These are phyloP conservation scores for Dactylellina cionopaga DNA, from an alignment of 2,329 filamentous ascomycete species.

Conservation along the genomic window DNA sequence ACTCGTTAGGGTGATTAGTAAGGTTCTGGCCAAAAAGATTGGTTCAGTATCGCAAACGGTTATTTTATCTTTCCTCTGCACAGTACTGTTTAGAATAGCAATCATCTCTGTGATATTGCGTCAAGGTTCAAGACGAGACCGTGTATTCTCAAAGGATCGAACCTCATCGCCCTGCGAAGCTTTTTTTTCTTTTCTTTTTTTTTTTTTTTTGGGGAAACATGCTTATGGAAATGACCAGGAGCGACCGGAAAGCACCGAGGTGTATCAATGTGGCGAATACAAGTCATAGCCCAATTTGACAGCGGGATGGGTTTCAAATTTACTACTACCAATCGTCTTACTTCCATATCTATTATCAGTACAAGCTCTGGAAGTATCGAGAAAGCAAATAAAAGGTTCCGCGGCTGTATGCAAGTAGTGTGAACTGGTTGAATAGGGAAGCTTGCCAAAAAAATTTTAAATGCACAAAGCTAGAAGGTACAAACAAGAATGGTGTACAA, in stretches of 20 bases:
- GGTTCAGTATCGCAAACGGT: too few relatives aligned
- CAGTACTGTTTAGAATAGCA: too few relatives aligned
- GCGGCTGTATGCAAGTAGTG: conserved; percentile 31
- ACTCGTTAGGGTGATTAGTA: too few relatives aligned
- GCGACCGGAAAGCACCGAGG: conserved; percentile 41
- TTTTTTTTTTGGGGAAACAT: too few relatives aligned
- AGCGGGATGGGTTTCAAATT: conserved; percentile 32
- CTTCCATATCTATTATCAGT: too few relatives aligned
- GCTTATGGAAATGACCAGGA: too few relatives aligned
- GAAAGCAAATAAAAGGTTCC: conserved; percentile 5
- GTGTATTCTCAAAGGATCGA: neutral
- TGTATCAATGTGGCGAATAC: conserved; percentile 32
- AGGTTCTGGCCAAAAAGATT: too few relatives aligned
- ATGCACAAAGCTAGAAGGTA: neutral
- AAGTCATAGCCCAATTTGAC: neutral
- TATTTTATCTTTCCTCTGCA: too few relatives aligned
- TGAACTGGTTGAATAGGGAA: neutral
- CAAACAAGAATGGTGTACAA: neutral
- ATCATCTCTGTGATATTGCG: conserved; percentile 28
- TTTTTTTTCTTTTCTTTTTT: too few relatives aligned
- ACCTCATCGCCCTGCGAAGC: neutral
- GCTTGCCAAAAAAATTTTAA: neutral
- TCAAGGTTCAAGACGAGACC: conserved; percentile 34
- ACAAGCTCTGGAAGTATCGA: neutral
- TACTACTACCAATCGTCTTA: too few relatives aligned